Evolutionary conservation across 495 filamentous ascomycete genomes (phyloP), one percentile per base, ranked within the genome.

Genomic region (Parachaetomium inaequale): DNA sequence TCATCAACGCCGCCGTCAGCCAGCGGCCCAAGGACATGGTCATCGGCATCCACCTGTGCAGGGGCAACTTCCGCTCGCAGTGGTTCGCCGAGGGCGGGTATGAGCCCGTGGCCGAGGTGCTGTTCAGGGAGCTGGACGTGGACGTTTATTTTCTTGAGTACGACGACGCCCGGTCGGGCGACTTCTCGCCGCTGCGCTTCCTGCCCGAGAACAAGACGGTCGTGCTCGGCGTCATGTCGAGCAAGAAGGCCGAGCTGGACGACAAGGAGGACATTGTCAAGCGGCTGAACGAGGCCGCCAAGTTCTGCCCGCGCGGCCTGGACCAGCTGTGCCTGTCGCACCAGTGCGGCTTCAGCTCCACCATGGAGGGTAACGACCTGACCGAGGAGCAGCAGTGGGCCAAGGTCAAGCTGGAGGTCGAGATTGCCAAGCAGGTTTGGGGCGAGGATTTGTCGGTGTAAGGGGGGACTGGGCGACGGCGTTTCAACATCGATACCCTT

Each of bases 91-190:
- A 87, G 71, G 86, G 86, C 54, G 85, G 84, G 11, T 88, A 88
- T 68, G 86, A 88, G 71, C 80, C 81, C 53, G 87, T 88, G 29
- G 86, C 86, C 7, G 81, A 83, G 75, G 82, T 83, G 66, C 72
- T 88, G 34, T 88, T 88, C 75, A 76, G 82, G 70, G 79, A 81
- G 38, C 79, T 88, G 52, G 79, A 88, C 63, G 85, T 87, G 26
- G 80, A 85, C 62, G 87, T 84, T 2, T 88, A 85, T 75, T 88
- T 88, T 70, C 81, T 88, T 62, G 86, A 88, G 74, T 88, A 84
- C 66, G 86, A 88, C 70, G 87, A 86, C 32, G 80, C 81, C 53
- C 83, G 86, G 7, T 85, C 85, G 2, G 86, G 86, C 40, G 83
- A 84, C 38, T 88, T 88, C 71, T 81, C 85, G 66, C 86, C 86